Percentiles rank a stretch among this genome's conserved stretches.
These are phyloP conservation scores for Martiniozyma abietophila DNA, from an alignment of 805 yeast genomes.

Conservation along the genomic window DNA sequence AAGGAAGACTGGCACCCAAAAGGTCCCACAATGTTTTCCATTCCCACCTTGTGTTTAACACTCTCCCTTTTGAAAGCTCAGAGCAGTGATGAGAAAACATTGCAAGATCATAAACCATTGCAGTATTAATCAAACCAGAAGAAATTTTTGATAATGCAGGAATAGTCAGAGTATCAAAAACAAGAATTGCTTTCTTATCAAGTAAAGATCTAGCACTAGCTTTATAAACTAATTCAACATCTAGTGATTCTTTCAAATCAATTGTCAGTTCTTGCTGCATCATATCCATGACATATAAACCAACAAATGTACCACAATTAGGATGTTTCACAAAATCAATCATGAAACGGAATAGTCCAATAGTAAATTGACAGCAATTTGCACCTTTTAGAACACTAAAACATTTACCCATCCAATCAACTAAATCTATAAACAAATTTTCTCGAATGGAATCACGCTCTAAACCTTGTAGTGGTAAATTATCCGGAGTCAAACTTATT, in stretches of 20 bases:
- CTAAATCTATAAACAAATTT: conserved; percentile 32
- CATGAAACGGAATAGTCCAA: conserved; percentile 41
- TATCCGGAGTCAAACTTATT: conserved; percentile 11
- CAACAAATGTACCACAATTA: conserved; percentile 19
- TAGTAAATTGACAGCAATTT: conserved; percentile 43
- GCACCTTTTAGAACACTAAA: conserved; percentile 32
- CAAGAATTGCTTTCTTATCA: conserved; percentile 32
- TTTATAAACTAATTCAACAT: conserved; percentile 30
- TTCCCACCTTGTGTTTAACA: conserved; percentile 3
- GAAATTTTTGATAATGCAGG: conserved; percentile 13
- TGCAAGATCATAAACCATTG: conserved; percentile 20
- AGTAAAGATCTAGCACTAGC: conserved; percentile 42
- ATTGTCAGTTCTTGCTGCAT: conserved; percentile 16
- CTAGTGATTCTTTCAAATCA: conserved; percentile 15
- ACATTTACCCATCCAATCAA: conserved; percentile 48
- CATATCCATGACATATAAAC: conserved; percentile 18
- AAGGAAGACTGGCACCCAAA: conserved; percentile 3
- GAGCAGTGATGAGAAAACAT: conserved; percentile 16
- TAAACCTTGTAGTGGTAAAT: conserved; percentile 1
- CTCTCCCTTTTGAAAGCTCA: not conserved
- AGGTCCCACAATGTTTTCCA: conserved; percentile 6
- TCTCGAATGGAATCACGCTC: conserved; percentile 11
- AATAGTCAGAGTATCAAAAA: conserved; percentile 19
- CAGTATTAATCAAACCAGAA: conserved; percentile 12
- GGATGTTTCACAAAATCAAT: conserved; percentile 25